Percentiles rank a stretch among this genome's conserved stretches.
Conservation (phyloP, 345 rosid species). For the Citrus inodora region DNA sequence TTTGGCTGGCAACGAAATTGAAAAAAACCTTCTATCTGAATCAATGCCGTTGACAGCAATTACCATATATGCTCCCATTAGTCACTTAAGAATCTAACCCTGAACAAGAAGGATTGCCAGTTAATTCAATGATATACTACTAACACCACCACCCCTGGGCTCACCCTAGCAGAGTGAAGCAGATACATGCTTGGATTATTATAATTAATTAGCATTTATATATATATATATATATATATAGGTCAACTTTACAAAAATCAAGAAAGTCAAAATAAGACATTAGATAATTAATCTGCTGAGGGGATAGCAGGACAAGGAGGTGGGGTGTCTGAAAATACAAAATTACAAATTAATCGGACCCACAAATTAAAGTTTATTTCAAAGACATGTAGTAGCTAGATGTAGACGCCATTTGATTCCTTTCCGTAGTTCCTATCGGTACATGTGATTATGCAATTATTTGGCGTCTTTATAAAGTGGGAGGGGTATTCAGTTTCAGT, state of each 20-base stretch:
- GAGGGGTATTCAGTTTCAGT: neutral
- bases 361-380: neutral
- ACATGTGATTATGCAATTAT: neutral
- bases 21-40: neutral
- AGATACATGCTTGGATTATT: too few species aligned
- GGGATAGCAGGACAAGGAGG: too few species aligned
- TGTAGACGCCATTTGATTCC: conserved; percentile 26
- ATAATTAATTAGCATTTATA: too few species aligned
- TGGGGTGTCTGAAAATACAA: too few species aligned
- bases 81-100: neutral
- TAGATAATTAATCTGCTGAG: neutral
- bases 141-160: too few species aligned
- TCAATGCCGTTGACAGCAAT: neutral
- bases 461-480: conserved; percentile 4
- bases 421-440: neutral
- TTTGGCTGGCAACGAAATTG: neutral
- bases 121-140: neutral
- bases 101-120: neutral
- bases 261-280: conserved; percentile 9
- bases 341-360: neutral
- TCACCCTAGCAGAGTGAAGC: too few species aligned
- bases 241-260: neutral
- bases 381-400: neutral
- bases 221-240: too few species aligned
- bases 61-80: neutral